Evolutionary conservation across 257 asterid species (phyloP).

Genomic region (Datura wrightii): DNA sequence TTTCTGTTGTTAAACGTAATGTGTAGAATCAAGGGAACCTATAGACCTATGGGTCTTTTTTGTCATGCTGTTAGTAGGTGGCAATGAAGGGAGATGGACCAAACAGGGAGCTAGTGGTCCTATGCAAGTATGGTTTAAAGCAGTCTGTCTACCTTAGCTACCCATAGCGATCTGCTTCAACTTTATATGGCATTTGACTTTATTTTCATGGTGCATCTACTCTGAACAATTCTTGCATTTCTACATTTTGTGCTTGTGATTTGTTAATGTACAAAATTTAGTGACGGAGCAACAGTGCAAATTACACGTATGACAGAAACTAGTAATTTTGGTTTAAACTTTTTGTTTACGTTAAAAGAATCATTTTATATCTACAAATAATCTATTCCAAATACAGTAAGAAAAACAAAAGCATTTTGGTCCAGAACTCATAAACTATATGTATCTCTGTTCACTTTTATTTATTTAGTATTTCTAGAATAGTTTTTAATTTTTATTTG

Average conservation of each 20-base stretch:
- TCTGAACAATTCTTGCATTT: neutral
- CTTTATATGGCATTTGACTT: conserved; percentile 8
- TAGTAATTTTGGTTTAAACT: too few species aligned
- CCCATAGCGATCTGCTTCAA: neutral
- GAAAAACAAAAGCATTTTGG: too few species aligned
- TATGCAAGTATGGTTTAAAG: neutral
- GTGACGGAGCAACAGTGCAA: too few species aligned
- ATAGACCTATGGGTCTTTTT: neutral
- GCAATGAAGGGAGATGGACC: conserved; percentile 17
- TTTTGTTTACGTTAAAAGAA: too few species aligned
- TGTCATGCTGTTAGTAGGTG: conserved; percentile 8
- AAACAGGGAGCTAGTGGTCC: conserved; percentile 22
- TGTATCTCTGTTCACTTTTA: too few species aligned
- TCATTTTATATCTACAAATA: too few species aligned
- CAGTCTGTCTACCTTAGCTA: neutral
- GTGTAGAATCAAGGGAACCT: neutral
- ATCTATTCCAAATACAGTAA: too few species aligned
- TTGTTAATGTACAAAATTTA: too few species aligned
- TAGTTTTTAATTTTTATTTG: too few species aligned
- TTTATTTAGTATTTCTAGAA: too few species aligned
- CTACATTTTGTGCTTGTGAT: neutral
- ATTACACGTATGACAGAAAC: too few species aligned
- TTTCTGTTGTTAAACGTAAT: neutral
- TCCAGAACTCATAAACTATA: too few species aligned
- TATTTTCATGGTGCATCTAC: neutral